Base-by-base conservation (phyloP, 2,329 filamentous ascomycete genomes). In the Graphium sp. region DNA sequence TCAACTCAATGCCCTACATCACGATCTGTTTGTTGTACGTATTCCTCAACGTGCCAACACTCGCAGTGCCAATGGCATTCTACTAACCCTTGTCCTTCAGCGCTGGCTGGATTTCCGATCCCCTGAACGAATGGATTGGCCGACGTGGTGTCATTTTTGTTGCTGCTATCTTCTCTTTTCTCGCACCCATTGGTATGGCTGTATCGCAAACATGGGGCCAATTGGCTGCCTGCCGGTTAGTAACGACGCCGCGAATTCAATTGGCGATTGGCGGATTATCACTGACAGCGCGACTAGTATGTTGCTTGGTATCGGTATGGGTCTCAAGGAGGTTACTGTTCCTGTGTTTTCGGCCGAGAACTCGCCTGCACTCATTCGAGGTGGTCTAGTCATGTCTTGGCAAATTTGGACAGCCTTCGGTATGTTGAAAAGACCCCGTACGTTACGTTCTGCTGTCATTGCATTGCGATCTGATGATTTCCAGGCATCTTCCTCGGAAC, bases 401-500 rank as follows among this genome's bases (percentile, higher is more conserved):
- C 63, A 68, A 41, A 43, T 68, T 12, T 69, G 60, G 56, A 58
- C 53, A 1, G 70, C 34, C 50, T 77, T 53, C 31, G 52, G 52
- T 43, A 43, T 31, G 35, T n/a, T n/a, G n/a, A 1, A 6, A 4
- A 16, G 17, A 9, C 9, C 2, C 2, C 14, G 3, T 18, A 15
- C n/a, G n/a, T n/a, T n/a, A n/a, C n/a, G n/a, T n/a, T n/a, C n/a
- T n/a, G n/a, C n/a, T n/a, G n/a, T n/a, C n/a, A n/a, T n/a, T n/a
- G n/a, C n/a, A n/a, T n/a, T n/a, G n/a, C n/a, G n/a, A n/a, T n/a
- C n/a, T n/a, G 34, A 14, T 33, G 22, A 26, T 39, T 38, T 13
- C 32, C 42, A 41, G 68, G 68, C 22, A 76, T 79, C 39, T 72
- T 78, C 46, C 52, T 78, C 13, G 76, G 74, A 7, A 72, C 65